A percentile compares a stretch with the other conserved stretches of the same genome.
These are phyloP conservation scores for Cercospora zeina DNA, from an alignment of 2,329 filamentous ascomycete genomes.

Conservation along the genomic window DNA sequence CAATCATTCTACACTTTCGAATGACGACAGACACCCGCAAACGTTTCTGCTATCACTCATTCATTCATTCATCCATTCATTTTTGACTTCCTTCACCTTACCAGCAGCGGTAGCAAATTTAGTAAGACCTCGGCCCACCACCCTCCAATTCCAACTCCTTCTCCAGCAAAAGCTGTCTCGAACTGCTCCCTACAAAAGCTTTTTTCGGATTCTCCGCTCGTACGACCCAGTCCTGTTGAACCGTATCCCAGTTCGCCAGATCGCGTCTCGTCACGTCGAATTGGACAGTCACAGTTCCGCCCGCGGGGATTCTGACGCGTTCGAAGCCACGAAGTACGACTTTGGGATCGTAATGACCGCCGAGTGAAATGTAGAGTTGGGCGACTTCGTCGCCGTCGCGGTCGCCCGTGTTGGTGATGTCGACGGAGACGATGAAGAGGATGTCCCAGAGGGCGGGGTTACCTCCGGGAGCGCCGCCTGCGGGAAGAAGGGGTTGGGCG, in stretches of 20 bases:
- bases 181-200: slow-evolving; percentile 37
- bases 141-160: slow-evolving; percentile 11
- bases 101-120: neutral
- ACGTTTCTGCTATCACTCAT: no score
- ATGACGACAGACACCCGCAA: no score
- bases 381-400: slow-evolving; percentile 55
- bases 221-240: slow-evolving; percentile 50
- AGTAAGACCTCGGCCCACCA: neutral
- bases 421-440: slow-evolving; percentile 58
- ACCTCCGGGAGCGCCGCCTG: slow-evolving; percentile 66
- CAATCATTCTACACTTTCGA: no score
- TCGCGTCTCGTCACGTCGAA: slow-evolving; percentile 30
- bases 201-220: slow-evolving; percentile 30
- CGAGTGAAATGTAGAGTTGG: slow-evolving; percentile 52
- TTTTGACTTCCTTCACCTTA: no score
- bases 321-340: slow-evolving; percentile 44
- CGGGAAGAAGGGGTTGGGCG: slow-evolving; percentile 55
- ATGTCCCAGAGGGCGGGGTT: slow-evolving; percentile 59
- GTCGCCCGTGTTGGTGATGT: slow-evolving; percentile 64
- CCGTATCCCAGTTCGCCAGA: slow-evolving; percentile 30
- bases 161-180: slow-evolving; percentile 29
- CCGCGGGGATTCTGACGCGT: slow-evolving; percentile 37
- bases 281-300: slow-evolving; percentile 25
- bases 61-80: no score
- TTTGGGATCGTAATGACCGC: slow-evolving; percentile 53